phyloP scores from a whole-genome alignment of 495 filamentous ascomycete species.

The Daldinia vernicosa region DNA sequence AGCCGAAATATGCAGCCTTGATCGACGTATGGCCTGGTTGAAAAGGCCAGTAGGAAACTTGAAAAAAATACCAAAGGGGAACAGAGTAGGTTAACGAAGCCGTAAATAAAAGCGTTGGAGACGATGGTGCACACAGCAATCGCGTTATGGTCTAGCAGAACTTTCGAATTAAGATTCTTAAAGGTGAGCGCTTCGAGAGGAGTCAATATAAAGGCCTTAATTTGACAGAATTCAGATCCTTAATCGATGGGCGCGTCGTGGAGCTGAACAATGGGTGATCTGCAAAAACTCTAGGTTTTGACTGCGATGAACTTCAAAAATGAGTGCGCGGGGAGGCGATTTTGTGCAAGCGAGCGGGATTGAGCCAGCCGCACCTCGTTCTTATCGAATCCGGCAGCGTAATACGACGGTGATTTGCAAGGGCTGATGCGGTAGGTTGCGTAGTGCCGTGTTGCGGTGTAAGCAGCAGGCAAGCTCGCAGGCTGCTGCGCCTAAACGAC shows the following conservation, averaged over 20 bases:
- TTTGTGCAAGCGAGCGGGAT: conserved; percentile 44
- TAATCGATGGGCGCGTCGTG: conserved; percentile 37
- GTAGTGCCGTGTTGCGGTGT: conserved; percentile 44
- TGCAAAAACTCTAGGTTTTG: conserved; percentile 19
- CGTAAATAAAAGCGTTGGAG: conserved; percentile 4
- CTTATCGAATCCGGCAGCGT: conserved; percentile 43
- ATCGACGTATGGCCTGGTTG: conserved; percentile 6
- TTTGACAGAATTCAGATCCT: conserved; percentile 20
- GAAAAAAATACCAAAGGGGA: conserved; percentile 2
- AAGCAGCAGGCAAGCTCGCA: conserved; percentile 33
- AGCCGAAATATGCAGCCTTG: conserved; percentile 15
- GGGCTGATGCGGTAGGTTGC: conserved; percentile 38
- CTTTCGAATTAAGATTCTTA: conserved; percentile 12
- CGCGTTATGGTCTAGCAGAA: conserved; percentile 8
- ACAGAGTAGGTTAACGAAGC: conserved; percentile 4
- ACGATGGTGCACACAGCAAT: conserved; percentile 17
- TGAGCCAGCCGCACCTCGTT: conserved; percentile 44
- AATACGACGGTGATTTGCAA: conserved; percentile 49
- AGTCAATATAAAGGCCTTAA: conserved; percentile 10
- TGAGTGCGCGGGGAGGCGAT: conserved; percentile 46
- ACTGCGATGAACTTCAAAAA: conserved; percentile 33
- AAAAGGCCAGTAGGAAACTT: conserved; percentile 1
- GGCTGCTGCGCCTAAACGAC: conserved; percentile 36
- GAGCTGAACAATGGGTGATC: conserved; percentile 40
- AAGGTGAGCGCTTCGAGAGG: conserved; percentile 27